Conservation (phyloP, 495 filamentous ascomycete species). For the Neurospora africana region DNA sequence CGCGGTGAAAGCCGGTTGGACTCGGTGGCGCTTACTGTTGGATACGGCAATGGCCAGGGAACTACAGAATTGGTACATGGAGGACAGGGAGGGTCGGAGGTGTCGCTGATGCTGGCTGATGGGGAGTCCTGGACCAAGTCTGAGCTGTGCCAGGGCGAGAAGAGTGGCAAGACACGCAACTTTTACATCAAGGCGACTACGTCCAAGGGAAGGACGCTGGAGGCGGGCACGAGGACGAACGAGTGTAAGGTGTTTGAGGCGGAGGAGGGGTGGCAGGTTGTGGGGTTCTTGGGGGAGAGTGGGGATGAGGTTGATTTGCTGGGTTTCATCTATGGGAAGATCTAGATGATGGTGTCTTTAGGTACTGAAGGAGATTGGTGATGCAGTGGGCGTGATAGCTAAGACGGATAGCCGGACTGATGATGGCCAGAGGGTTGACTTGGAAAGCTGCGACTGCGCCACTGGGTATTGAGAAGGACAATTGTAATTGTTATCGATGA, state of each 20-base stretch:
- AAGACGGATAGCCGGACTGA: background rate
- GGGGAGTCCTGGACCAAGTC: conserved; percentile 41
- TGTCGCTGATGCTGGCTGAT: conserved; percentile 32
- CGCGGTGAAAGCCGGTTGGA: conserved; percentile 42
- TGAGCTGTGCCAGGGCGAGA: conserved; percentile 41
- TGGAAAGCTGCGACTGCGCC: background rate
- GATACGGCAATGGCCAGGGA: no score
- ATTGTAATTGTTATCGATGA: background rate
- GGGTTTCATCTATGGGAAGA: conserved; percentile 42
- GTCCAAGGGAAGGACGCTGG: conserved; percentile 38
- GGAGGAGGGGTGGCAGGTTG: conserved; percentile 44
- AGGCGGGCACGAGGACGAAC: conserved; percentile 35
- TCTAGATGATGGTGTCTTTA: conserved; percentile 7
- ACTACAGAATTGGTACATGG: conserved; percentile 42
- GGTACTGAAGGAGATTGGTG: background rate
- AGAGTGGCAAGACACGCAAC: conserved; percentile 37
- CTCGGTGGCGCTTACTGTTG: conserved; percentile 37
- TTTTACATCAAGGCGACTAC: conserved; percentile 50
- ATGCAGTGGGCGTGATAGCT: background rate
- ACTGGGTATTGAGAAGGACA: background rate
- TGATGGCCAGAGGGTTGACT: background rate
- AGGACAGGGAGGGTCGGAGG: conserved; percentile 39
- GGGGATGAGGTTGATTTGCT: conserved; percentile 52
- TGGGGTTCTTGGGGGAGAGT: conserved; percentile 45
- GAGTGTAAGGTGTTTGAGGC: conserved; percentile 41